Conservation (phyloP, 164 flowering plant genomes). For the Warburgia ugandensis region DNA sequence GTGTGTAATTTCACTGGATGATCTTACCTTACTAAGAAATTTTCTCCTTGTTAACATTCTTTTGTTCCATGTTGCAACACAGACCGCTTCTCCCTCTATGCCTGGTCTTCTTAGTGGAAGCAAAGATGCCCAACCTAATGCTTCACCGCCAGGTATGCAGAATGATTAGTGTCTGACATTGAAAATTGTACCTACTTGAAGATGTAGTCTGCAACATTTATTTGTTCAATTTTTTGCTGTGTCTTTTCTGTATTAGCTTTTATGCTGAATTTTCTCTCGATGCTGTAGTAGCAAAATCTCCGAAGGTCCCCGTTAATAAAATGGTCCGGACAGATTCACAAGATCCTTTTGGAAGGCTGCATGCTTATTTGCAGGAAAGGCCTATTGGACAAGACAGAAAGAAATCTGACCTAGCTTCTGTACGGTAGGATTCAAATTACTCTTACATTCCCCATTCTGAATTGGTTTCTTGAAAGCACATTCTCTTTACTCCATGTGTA, state of each 20-base stretch:
- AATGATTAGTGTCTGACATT: not conserved
- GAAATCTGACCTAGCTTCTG: constrained; percentile 40
- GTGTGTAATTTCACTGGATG: not conserved
- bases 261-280: not conserved
- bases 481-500: not conserved
- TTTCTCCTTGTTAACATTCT: constrained; percentile 1
- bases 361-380: constrained; percentile 67
- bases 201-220: not conserved
- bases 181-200: not conserved
- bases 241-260: not conserved
- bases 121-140: constrained; percentile 24
- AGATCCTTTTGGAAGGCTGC: constrained; percentile 93
- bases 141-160: constrained; percentile 46
- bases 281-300: constrained; percentile 37
- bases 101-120: constrained; percentile 20
- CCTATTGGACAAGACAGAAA: constrained; percentile 22
- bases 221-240: not conserved
- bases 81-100: constrained; percentile 40
- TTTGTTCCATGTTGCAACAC: constrained; percentile 18
- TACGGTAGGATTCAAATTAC: constrained; percentile 44
- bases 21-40: not conserved
- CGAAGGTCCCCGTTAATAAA: constrained; percentile 73
- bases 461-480: not conserved
- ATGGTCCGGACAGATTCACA: constrained; percentile 83
- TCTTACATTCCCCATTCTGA: not conserved